Percentiles rank a stretch among this genome's conserved stretches.
These are phyloP conservation scores for Mucor mucedo DNA, from an alignment of 371 early-diverging fungal species.

Conservation along the genomic window DNA sequence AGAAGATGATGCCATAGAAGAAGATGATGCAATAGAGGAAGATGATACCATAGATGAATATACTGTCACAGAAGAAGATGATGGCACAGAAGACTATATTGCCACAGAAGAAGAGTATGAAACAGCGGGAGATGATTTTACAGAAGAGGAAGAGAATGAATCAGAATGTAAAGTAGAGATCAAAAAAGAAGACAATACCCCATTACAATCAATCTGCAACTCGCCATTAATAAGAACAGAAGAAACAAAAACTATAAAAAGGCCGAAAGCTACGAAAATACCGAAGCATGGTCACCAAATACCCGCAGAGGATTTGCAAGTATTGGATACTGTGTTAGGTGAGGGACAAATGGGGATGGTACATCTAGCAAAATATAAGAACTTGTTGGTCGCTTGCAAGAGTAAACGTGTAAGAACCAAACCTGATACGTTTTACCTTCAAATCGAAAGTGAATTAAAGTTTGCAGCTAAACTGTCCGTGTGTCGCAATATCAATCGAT, in stretches of 20 bases:
- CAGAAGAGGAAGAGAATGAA: neutral
- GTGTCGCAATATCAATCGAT: slow-evolving; percentile 36
- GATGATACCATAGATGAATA: neutral
- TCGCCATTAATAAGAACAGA: too few species aligned
- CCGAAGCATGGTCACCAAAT: neutral
- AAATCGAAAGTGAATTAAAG: slow-evolving; percentile 30
- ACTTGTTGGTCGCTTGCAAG: slow-evolving; percentile 38
- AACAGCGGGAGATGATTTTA: too few species aligned
- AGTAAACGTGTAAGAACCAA: slow-evolving; percentile 11
- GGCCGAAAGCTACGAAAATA: neutral
- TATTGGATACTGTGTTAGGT: slow-evolving; percentile 23
- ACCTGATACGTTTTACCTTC: neutral
- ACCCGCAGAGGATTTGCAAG: neutral
- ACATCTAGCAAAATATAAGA: slow-evolving; percentile 20
- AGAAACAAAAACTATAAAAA: too few species aligned
- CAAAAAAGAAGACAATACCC: neutral
- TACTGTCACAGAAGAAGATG: too few species aligned
- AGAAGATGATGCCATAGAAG: too few species aligned
- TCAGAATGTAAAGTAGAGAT: neutral
- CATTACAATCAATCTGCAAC: too few species aligned
- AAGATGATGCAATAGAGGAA: neutral
- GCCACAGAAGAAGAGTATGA: too few species aligned
- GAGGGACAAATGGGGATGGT: slow-evolving; percentile 40
- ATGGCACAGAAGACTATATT: too few species aligned
- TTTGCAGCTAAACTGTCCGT: slow-evolving; percentile 35